A percentile compares a stretch with the other conserved stretches of the same genome.
Evolutionary conservation across 1,139 yeast species (phyloP).

Genomic region (Protomyces macrosporus): DNA sequence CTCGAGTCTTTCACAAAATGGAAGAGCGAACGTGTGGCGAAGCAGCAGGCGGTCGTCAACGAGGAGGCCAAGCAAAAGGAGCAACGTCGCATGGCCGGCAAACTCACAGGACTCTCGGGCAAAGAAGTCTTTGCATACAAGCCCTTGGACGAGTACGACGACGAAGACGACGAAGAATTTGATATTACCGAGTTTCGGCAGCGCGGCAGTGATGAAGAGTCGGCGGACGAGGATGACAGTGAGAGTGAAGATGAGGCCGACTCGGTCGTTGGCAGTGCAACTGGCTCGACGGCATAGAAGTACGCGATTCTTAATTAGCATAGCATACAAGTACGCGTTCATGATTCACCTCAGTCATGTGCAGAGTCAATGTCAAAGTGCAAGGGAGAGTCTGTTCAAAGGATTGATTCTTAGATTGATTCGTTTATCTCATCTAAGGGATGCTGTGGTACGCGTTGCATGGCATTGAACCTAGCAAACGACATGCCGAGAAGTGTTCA

Average conservation of each 20-base stretch:
- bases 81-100: constrained; percentile 34
- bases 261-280: constrained; percentile 9
- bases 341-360: background rate
- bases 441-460: background rate
- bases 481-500: background rate
- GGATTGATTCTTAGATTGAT: background rate
- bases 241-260: background rate
- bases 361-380: background rate
- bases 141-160: constrained; percentile 40
- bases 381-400: background rate
- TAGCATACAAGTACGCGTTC: background rate
- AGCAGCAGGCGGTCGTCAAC: constrained; percentile 56
- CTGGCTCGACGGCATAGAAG: background rate
- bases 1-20: constrained; percentile 75
- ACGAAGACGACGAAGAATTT: constrained; percentile 48
- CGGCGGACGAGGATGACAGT: background rate
- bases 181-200: constrained; percentile 24
- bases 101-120: constrained; percentile 54
- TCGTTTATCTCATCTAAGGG: background rate
- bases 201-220: constrained; percentile 12
- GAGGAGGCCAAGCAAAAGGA: constrained; percentile 45
- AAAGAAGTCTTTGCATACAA: constrained; percentile 69
- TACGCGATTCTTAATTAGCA: background rate
- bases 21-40: constrained; percentile 65
- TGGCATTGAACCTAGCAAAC: too few relatives aligned